Percentiles rank a stretch among this genome's conserved stretches.
phyloP scores from a whole-genome alignment of 2,329 filamentous ascomycete genomes.

The Ceratocystis diversiconidia region DNA sequence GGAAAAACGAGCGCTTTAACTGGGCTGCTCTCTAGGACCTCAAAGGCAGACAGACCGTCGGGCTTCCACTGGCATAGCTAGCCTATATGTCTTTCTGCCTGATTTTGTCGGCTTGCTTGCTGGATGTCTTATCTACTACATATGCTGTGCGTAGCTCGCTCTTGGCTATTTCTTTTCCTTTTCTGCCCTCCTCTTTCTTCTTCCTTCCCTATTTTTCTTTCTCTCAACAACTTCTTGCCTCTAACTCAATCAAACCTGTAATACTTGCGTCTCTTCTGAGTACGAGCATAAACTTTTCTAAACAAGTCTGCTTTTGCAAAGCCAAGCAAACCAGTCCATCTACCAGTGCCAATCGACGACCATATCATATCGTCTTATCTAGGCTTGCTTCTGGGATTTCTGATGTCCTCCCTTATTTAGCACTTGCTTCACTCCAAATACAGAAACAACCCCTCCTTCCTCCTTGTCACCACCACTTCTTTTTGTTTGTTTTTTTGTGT shows the following conservation, averaged over 20 bases:
- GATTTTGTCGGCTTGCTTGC: not conserved
- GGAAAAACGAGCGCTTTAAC: not conserved
- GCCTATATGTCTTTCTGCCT: not conserved
- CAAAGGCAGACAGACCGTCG: not conserved
- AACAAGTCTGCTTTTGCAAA: not conserved
- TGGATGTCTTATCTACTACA: not conserved
- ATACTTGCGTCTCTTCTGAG: not conserved
- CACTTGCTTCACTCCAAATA: slow-evolving; percentile 2
- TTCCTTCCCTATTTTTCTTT: not conserved
- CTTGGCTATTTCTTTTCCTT: not conserved
- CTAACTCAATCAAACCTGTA: not conserved
- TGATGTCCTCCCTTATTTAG: not conserved
- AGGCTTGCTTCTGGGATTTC: not conserved
- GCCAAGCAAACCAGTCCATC: not conserved
- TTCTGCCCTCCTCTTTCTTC: not conserved
- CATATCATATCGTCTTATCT: slow-evolving; percentile 1
- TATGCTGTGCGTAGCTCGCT: not conserved
- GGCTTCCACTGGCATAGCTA: not conserved
- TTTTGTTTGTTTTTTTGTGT: slow-evolving; percentile 6
- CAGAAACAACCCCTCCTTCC: slow-evolving; percentile 3
- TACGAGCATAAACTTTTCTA: not conserved
- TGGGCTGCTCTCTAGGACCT: not conserved
- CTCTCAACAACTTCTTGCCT: not conserved
- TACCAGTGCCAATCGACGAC: not conserved
- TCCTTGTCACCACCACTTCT: not conserved